A percentile compares a stretch with the other conserved stretches of the same genome.
Conservation (phyloP, 345 rosid species). For the Garcia nutans region DNA sequence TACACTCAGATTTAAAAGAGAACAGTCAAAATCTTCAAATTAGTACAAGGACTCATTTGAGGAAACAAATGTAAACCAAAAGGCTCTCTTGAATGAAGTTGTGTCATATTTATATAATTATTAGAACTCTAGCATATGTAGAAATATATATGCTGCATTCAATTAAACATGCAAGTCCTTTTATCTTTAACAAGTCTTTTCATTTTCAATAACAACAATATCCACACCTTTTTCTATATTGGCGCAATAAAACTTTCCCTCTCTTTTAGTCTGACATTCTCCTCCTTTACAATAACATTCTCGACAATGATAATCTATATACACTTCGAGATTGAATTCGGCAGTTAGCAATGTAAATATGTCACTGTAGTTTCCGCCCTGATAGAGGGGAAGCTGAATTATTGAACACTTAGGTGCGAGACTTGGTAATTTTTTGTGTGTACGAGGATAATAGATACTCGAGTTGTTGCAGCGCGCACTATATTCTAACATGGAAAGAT, state of each 20-base stretch:
- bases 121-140: background rate
- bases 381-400: constrained; percentile 14
- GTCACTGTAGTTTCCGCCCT: background rate
- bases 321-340: background rate
- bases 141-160: background rate
- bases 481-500: no score
- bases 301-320: background rate
- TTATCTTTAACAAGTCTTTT: no score
- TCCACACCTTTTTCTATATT: background rate
- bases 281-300: constrained; percentile 10
- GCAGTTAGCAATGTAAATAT: no score
- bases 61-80: background rate
- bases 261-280: background rate
- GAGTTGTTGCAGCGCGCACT: constrained; percentile 15
- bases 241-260: constrained; percentile 5
- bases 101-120: background rate
- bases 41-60: background rate
- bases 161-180: background rate
- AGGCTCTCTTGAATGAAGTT: background rate
- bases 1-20: background rate
- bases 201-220: background rate
- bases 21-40: background rate
- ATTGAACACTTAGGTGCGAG: constrained; percentile 30
- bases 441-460: constrained; percentile 3
- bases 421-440: background rate